A percentile compares a stretch with the other conserved stretches of the same genome.
Evolutionary conservation across 2,329 filamentous ascomycete species (phyloP).

Genomic region (Scopulariopsis brevicaulis): DNA sequence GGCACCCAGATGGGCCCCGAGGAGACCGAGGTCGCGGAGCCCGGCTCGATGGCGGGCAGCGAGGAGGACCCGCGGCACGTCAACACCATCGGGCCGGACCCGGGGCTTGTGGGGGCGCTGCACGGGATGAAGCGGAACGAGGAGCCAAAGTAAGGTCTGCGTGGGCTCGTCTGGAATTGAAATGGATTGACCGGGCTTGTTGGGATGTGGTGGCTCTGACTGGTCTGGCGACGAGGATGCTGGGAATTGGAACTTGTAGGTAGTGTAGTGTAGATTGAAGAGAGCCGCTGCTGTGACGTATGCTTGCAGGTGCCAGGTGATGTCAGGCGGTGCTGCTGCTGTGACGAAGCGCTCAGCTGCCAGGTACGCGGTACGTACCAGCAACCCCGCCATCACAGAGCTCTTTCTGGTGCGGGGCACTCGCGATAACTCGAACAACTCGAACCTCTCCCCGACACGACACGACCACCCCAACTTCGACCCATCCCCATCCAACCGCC

Average conservation of each 20-base stretch:
- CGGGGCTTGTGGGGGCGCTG: not conserved
- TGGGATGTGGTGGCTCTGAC: too few relatives aligned
- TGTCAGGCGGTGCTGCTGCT: too few relatives aligned
- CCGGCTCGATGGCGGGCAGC: not conserved
- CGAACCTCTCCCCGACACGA: not conserved
- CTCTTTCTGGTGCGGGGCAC: not conserved
- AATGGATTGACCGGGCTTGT: too few relatives aligned
- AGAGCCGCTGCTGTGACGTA: too few relatives aligned
- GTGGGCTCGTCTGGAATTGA: too few relatives aligned
- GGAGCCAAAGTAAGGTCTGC: not conserved
- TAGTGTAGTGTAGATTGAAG: too few relatives aligned
- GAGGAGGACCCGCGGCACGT: not conserved
- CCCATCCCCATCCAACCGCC: constrained; percentile 7
- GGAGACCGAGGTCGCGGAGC: not conserved
- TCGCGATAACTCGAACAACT: not conserved
- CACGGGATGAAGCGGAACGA: not conserved
- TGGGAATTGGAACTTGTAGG: too few relatives aligned
- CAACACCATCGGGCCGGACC: not conserved
- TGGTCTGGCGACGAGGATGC: too few relatives aligned
- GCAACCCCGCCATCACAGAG: not conserved
- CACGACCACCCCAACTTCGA: not conserved
- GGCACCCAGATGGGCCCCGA: not conserved
- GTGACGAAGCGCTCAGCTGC: not conserved
- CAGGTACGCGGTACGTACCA: not conserved
- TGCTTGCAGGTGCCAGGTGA: too few relatives aligned